phyloP scores from a whole-genome alignment of 345 rosid genomes.

The Hevea brasiliensis region DNA sequence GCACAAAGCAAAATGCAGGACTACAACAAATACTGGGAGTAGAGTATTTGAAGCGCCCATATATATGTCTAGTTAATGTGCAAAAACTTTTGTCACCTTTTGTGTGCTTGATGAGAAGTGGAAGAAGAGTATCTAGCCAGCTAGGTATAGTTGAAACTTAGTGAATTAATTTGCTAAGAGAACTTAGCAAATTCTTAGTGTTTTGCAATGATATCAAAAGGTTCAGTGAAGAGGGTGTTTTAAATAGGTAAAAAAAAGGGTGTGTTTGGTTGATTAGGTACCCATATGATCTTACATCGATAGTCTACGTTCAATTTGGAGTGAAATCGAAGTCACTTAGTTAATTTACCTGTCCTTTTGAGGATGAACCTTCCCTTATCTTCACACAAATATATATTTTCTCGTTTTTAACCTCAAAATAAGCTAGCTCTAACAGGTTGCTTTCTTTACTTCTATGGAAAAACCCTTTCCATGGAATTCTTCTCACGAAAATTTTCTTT shows the following conservation, averaged over 20 bases:
- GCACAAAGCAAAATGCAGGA: constrained; percentile 23
- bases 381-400: background rate
- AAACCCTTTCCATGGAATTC: background rate
- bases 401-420: background rate
- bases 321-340: constrained; percentile 42
- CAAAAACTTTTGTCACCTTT: too few relatives aligned
- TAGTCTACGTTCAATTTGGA: constrained; percentile 37
- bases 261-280: constrained; percentile 28
- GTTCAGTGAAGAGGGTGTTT: background rate
- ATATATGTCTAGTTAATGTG: background rate
- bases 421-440: background rate
- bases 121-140: background rate
- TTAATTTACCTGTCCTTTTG: constrained; percentile 15
- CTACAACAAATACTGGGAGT: constrained; percentile 17
- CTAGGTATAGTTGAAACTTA: too few relatives aligned
- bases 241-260: constrained; percentile 19
- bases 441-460: background rate
- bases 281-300: background rate
- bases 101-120: background rate
- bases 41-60: constrained; percentile 24
- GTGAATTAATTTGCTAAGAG: too few relatives aligned
- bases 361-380: background rate
- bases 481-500: background rate
- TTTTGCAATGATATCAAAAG: background rate
- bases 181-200: background rate